These are phyloP conservation scores for Sphaceloma murrayae DNA, from an alignment of 2,329 filamentous ascomycete species.

Conservation along the genomic window DNA sequence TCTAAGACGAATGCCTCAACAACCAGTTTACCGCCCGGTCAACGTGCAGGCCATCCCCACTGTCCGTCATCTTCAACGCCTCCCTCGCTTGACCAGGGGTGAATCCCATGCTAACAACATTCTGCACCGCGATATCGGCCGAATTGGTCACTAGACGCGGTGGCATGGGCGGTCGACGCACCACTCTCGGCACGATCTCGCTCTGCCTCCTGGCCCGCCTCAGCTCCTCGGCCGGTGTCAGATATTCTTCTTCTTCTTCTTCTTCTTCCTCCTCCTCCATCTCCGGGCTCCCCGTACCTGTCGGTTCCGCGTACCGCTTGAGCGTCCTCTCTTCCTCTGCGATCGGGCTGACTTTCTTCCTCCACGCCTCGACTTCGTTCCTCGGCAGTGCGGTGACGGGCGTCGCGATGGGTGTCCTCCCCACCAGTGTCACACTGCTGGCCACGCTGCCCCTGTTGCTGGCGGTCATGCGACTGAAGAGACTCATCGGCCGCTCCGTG, in stretches of 20 bases:
- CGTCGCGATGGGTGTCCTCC: neutral
- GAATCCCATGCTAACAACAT: conserved; percentile 53
- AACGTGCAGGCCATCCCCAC: conserved; percentile 49
- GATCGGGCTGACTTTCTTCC: conserved; percentile 24
- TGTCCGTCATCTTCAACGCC: conserved; percentile 50
- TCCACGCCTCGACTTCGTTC: conserved; percentile 4
- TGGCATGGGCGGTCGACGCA: conserved; percentile 21
- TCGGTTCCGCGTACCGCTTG: neutral
- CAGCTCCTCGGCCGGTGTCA: neutral
- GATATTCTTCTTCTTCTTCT: no score
- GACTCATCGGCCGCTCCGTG: conserved; percentile 31
- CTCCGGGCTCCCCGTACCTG: no score
- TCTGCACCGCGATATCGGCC: conserved; percentile 45
- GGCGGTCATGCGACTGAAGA: conserved; percentile 20
- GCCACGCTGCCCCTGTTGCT: conserved; percentile 6
- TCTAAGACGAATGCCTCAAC: conserved; percentile 30
- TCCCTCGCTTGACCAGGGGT: conserved; percentile 45
- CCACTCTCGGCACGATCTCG: conserved; percentile 18
- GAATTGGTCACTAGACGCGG: conserved; percentile 20
- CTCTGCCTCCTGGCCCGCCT: neutral
- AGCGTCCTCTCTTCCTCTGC: conserved; percentile 20
- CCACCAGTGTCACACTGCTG: conserved; percentile 6
- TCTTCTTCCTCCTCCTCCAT: no score
- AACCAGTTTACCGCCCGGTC: conserved; percentile 49
- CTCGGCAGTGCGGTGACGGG: conserved; percentile 7